Evolutionary conservation across 345 rosid genomes (phyloP), one percentile per base, ranked within the genome.

Genomic region (Carallia brachiata): DNA sequence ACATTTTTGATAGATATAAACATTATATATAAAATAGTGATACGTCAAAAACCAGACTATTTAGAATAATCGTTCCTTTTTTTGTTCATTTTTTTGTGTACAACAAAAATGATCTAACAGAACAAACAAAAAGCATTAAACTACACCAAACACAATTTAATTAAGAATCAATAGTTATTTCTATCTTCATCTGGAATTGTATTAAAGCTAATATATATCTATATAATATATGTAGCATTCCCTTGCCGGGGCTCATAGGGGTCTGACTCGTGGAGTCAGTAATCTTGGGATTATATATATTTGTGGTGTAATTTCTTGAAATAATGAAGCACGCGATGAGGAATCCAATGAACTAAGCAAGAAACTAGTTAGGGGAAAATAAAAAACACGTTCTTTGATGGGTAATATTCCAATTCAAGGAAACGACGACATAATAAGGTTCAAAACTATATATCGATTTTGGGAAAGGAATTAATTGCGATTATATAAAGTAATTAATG

Each of bases 261-360:
- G 44, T 48, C 44, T 9, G 17, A 36, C 5, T 55, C 32, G 62
- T 44, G 59, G 13, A 57, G 23, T 31, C 73, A 63, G 73, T 40
- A 12, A 66, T 56, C 18, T 82, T 58, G 77, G 79, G 83, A 79
- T 79, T 81, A 59, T 57, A 59, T 57, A 52, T 62, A 31, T 47
- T 7, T 48, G 3, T 60, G 37, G 44, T 28, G 64, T 50, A 64
- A 76, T 70, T 39, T 55, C 60, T 69, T 3, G 27, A 7, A 47
- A 61, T 19, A 66, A 58, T 63, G 71, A 56, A 63, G 71, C 79
- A 76, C 79, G 83, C 77, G 83, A 76, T 54, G 74, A 72, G 80
- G 87, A 79, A 77, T 81, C 85, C 83, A 32, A 81, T 70, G 87
- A 66, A 69, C 58, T 71, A 44, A 68, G 75, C 78, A 79, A 77